These are phyloP conservation scores for Stenogyne calaminthoides DNA, from an alignment of 305 asterid species.

Conservation along the genomic window DNA sequence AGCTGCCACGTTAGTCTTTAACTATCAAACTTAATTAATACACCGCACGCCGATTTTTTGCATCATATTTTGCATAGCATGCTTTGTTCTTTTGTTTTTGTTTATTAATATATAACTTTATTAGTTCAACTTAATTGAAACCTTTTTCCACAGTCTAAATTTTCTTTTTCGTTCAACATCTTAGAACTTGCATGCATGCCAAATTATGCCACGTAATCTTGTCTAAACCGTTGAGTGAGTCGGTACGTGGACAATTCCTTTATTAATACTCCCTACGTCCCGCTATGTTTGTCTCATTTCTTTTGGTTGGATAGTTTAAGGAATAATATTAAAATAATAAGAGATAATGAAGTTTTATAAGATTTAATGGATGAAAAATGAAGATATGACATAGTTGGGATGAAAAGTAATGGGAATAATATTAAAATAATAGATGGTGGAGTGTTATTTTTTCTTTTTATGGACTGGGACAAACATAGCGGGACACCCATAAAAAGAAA, in stretches of 20 bases:
- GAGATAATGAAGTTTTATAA: too few species aligned
- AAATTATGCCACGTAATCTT: constrained; percentile 19
- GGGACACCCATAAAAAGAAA: too few species aligned
- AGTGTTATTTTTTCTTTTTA: too few species aligned
- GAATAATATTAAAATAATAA: too few species aligned
- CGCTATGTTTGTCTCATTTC: too few species aligned
- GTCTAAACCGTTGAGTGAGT: constrained; percentile 8
- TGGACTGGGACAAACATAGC: too few species aligned
- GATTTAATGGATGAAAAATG: too few species aligned
- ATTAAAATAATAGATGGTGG: too few species aligned
- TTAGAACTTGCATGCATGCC: constrained; percentile 22
- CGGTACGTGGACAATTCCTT: not conserved
- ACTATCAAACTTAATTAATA: not conserved
- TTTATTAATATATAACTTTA: not conserved
- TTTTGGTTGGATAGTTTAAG: too few species aligned
- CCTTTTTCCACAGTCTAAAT: not conserved
- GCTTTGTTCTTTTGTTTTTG: not conserved
- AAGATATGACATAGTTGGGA: too few species aligned
- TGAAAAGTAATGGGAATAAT: too few species aligned
- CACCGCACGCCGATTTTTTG: constrained; percentile 18
- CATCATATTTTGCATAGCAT: constrained; percentile 5
- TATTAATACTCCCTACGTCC: too few species aligned
- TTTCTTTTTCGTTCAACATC: not conserved
- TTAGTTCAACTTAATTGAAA: not conserved
- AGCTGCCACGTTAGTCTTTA: not conserved